phyloP scores from a whole-genome alignment of 345 rosid species.

The Camelina sativa region DNA sequence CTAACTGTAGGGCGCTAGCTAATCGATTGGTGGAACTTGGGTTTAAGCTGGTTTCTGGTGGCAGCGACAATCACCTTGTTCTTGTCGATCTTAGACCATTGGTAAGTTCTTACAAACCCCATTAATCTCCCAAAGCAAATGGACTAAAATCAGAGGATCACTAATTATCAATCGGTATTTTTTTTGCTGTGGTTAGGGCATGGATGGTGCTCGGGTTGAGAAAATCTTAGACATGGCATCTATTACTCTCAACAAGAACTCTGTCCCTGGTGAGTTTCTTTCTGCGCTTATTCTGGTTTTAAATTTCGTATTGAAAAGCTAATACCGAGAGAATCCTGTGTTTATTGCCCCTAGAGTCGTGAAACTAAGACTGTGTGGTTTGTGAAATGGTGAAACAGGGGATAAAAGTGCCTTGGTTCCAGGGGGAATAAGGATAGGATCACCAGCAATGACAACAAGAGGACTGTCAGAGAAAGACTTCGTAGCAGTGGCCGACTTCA shows the following conservation, averaged over 20 bases:
- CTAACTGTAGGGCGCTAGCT: constrained; percentile 82
- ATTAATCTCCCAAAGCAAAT: neutral
- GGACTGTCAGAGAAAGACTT: constrained; percentile 82
- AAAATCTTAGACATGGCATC: constrained; percentile 96
- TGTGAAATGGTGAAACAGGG: constrained; percentile 50
- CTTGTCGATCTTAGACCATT: constrained; percentile 86
- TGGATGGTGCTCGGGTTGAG: constrained; percentile 93
- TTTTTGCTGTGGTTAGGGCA: constrained; percentile 54
- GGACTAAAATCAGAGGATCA: neutral
- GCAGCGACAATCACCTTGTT: constrained; percentile 90
- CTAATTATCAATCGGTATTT: neutral
- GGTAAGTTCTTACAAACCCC: constrained; percentile 51
- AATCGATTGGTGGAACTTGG: constrained; percentile 73
- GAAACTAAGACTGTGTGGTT: neutral
- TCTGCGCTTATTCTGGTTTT: neutral
- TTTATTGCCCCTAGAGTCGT: too few species aligned
- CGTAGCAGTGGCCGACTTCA: constrained; percentile 65
- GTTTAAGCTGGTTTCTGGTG: constrained; percentile 86
- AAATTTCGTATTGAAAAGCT: too few species aligned
- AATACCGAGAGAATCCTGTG: too few species aligned
- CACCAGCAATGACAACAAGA: constrained; percentile 96
- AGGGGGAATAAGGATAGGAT: constrained; percentile 91
- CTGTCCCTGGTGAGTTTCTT: constrained; percentile 72
- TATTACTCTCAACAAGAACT: constrained; percentile 91
- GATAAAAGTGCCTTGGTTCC: constrained; percentile 92